Percentiles rank a stretch among this genome's conserved stretches.
Evolutionary conservation across 352 stramenopile genomes (phyloP).

Genomic region (Globisporangium splendens): DNA sequence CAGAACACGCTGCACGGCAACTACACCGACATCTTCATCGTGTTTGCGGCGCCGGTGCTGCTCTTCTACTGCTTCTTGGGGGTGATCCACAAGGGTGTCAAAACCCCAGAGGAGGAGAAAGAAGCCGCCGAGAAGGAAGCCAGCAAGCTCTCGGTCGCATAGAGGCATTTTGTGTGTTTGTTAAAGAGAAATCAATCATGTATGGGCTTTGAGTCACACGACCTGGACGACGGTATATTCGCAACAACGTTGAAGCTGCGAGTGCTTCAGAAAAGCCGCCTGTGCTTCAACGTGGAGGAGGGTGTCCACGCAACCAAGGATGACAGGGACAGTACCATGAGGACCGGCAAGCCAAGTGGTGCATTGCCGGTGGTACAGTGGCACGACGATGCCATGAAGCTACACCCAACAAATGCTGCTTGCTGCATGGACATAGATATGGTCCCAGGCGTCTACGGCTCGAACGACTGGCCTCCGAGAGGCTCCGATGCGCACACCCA

Average conservation of each 20-base stretch:
- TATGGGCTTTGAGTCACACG: no score
- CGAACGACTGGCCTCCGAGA: neutral
- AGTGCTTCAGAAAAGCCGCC: neutral
- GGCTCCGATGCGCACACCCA: neutral
- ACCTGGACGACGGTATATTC: no score
- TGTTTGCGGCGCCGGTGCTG: conserved; percentile 19
- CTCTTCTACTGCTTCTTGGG: conserved; percentile 23
- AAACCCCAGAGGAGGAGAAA: neutral
- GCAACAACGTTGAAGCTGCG: neutral
- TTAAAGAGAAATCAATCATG: neutral
- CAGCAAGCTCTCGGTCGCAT: neutral
- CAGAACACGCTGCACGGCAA: conserved; percentile 21
- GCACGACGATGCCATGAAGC: no score
- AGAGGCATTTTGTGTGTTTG: neutral
- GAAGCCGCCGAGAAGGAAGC: neutral
- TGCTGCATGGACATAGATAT: no score
- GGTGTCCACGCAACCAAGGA: no score
- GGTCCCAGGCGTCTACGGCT: no score
- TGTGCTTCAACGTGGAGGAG: neutral
- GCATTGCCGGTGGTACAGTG: no score
- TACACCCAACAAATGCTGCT: neutral
- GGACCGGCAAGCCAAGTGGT: no score
- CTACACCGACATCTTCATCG: conserved; percentile 19
- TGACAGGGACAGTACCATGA: no score
- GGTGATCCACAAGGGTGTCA: conserved; percentile 7